Base-by-base conservation (phyloP, 2,329 filamentous ascomycete species). In the Fusarium longipes region DNA sequence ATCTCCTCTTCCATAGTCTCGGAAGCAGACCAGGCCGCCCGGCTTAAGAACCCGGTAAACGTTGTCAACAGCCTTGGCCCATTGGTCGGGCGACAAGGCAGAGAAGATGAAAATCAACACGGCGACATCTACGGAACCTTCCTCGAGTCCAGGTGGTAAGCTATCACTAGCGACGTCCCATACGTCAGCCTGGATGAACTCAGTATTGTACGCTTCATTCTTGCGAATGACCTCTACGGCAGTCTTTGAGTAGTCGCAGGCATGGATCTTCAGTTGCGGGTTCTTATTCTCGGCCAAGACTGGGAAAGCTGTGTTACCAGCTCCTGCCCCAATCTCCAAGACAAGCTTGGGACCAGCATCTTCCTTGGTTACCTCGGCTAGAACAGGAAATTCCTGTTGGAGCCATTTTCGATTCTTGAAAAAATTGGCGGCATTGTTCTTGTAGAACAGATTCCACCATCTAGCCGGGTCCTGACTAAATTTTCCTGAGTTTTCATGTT, bases 401-500 rank as follows among this genome's bases (percentile, higher is more conserved):
- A 99, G 82, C 96, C 96, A 99, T 78, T 98, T 98, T 67, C 96
- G 88, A 77, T 99, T 92, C 81, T 99, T 99, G 88, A 99, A 99
- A 81, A 99, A 99, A 76, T 98, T 98, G 73, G 90, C 87, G 20
- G 92, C 92, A 80, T 99, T 98, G 82, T 98, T 97, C 81, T 96
- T 94, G 84, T 99, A 99, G 81, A 99, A 99, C 55, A 91, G 82
- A 75, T 99, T 96, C 96, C 96, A 99, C 93, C 93, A 98, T 79
- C 93, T 97, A 65, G 93, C 94, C 1, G 96, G 96, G 68, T 96
- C 88, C 43, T 85, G 83, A 77, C 97, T 98, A 83, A 97, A 97
- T 70, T 93, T 91, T 73, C 82, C 89, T 91, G 74, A 73, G 61
- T 51, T 67, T 40, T 53, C 61, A 54, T 57, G 79, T 87, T 78